Percentiles rank a stretch among this genome's conserved stretches.
Conservation (phyloP, 805 yeast species). For the Priceomyces haplophilus region DNA sequence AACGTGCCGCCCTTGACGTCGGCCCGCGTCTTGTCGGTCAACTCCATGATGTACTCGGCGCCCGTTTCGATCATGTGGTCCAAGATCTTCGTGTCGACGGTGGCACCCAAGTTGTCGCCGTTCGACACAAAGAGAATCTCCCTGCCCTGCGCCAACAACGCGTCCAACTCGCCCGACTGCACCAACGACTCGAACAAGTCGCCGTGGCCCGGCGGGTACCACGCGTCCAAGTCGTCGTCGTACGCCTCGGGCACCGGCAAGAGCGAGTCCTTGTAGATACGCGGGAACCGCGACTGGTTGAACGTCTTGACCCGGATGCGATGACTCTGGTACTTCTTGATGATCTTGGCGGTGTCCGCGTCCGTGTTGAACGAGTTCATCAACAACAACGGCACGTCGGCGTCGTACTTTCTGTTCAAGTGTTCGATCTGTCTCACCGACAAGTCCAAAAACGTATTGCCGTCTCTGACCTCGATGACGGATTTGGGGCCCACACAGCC, state of each 20-base stretch:
- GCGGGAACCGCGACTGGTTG: slow-evolving; percentile 97
- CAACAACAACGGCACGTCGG: slow-evolving; percentile 92
- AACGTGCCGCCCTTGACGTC: slow-evolving; percentile 99
- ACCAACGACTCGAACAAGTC: slow-evolving; percentile 90
- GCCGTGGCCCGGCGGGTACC: slow-evolving; percentile 99
- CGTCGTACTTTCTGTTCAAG: slow-evolving; percentile 82
- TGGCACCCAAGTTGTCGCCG: slow-evolving; percentile 98
- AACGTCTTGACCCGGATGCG: slow-evolving; percentile 92
- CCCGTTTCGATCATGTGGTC: slow-evolving; percentile 89
- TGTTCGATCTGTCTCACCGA: slow-evolving; percentile 96
- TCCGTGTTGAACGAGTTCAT: slow-evolving; percentile 99
- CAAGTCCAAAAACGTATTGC: slow-evolving; percentile 93
- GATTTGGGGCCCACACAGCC: slow-evolving; percentile 99
- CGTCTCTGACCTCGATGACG: slow-evolving; percentile 97
- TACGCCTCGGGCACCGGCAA: slow-evolving; percentile 84
- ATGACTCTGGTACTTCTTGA: slow-evolving; percentile 95
- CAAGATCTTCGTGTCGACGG: slow-evolving; percentile 87
- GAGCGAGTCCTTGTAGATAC: slow-evolving; percentile 92
- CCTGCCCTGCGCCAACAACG: slow-evolving; percentile 86
- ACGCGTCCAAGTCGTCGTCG: slow-evolving; percentile 74
- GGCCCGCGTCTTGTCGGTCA: slow-evolving; percentile 97
- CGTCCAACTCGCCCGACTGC: slow-evolving; percentile 88
- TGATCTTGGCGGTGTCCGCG: slow-evolving; percentile 89
- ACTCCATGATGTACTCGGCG: slow-evolving; percentile 96
- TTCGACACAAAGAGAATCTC: slow-evolving; percentile 93